These are phyloP conservation scores for Pyracantha coccinea DNA, from an alignment of 331 rosid species.

Conservation along the genomic window DNA sequence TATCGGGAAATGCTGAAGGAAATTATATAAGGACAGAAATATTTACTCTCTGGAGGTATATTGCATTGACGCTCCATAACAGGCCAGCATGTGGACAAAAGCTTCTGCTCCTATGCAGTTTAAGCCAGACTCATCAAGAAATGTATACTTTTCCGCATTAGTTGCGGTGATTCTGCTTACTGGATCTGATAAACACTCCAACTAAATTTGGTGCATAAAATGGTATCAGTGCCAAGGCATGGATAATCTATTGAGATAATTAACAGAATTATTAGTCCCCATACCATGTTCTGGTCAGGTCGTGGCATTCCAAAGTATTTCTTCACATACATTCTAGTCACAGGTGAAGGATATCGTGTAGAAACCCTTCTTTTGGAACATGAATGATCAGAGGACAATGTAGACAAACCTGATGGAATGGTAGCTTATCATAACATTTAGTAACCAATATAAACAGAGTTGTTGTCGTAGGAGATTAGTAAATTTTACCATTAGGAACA, in stretches of 20 bases:
- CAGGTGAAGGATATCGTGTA: constrained; percentile 50
- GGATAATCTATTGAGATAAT: constrained; percentile 8
- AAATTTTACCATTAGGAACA: constrained; percentile 38
- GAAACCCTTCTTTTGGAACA: constrained; percentile 56
- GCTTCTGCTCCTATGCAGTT: constrained; percentile 54
- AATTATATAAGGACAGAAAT: neutral
- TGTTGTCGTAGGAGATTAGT: neutral
- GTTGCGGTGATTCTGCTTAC: constrained; percentile 38
- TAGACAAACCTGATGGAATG: constrained; percentile 49
- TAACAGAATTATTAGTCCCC: constrained; percentile 12
- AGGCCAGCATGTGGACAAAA: constrained; percentile 50
- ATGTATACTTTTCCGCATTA: constrained; percentile 52
- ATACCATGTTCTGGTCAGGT: constrained; percentile 37
- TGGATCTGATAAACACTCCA: constrained; percentile 29
- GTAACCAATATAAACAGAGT: neutral
- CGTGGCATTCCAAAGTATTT: constrained; percentile 53
- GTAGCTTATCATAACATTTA: constrained; percentile 10
- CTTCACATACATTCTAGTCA: constrained; percentile 46
- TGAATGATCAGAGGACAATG: constrained; percentile 33
- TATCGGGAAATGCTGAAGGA: neutral
- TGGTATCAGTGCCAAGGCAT: constrained; percentile 16
- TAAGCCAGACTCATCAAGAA: constrained; percentile 43
- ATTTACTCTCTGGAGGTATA: constrained; percentile 72
- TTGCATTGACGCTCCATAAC: constrained; percentile 53
- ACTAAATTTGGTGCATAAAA: constrained; percentile 26